Conservation (phyloP, 768 basidiomycete species). For the Rhodotorula paludigena region DNA sequence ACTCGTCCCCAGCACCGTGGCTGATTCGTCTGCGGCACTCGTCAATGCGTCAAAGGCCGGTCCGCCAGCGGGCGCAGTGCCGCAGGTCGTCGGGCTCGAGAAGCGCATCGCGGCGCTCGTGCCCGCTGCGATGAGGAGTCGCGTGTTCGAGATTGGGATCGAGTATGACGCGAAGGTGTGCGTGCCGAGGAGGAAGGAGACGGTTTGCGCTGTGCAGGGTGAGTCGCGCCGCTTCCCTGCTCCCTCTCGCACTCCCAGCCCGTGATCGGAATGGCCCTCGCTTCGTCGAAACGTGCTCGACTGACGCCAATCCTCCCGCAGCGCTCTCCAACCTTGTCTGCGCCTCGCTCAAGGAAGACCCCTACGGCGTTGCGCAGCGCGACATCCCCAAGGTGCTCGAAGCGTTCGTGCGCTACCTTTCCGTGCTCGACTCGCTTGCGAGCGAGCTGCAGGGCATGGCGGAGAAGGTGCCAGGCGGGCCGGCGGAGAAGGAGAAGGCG, state of each 20-base stretch:
- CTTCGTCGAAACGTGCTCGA: not conserved
- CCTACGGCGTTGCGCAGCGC: constrained; percentile 74
- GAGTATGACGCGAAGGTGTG: constrained; percentile 12
- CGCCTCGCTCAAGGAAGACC: constrained; percentile 71
- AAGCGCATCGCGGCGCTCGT: constrained; percentile 6
- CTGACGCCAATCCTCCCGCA: constrained; percentile 40
- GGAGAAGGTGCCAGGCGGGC: constrained; percentile 9
- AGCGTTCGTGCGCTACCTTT: constrained; percentile 63
- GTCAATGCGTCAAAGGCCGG: not conserved
- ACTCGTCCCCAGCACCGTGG: not conserved
- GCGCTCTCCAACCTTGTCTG: constrained; percentile 65
- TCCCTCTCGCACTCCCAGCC: not conserved
- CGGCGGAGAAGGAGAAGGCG: not conserved
- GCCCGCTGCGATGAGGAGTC: not conserved
- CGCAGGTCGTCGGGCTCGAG: constrained; percentile 15
- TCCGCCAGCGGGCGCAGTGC: not conserved
- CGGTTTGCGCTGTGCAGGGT: constrained; percentile 35
- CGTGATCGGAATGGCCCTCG: no score
- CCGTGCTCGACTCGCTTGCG: constrained; percentile 63
- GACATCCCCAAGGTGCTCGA: constrained; percentile 79
- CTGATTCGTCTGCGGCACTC: not conserved
- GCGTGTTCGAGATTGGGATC: constrained; percentile 8
- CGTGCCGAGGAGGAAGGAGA: constrained; percentile 7
- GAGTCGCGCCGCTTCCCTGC: not conserved
- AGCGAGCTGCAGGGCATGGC: constrained; percentile 52